A percentile compares a stretch with the other conserved stretches of the same genome.
Conservation (phyloP, 306 rosid species). For the Ochetophila trinervis region DNA sequence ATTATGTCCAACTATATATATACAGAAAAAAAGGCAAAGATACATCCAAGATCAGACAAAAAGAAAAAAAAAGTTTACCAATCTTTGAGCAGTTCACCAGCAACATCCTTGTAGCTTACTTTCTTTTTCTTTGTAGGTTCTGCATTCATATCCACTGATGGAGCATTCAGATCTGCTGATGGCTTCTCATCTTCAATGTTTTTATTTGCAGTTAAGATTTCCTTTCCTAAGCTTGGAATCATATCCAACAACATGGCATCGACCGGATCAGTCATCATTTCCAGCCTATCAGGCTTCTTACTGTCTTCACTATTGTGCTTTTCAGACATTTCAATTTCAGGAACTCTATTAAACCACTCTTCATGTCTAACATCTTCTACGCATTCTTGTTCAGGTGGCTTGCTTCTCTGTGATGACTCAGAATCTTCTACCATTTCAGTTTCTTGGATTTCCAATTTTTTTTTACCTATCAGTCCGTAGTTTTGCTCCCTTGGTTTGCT, state of each 20-base stretch:
- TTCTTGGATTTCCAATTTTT: constrained; percentile 27
- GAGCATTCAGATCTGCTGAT: constrained; percentile 30
- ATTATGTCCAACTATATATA: too few relatives aligned
- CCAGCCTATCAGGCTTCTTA: constrained; percentile 38
- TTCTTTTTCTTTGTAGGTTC: constrained; percentile 66
- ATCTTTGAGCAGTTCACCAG: constrained; percentile 65
- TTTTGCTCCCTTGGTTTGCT: constrained; percentile 17
- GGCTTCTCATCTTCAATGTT: constrained; percentile 34
- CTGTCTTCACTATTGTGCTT: constrained; percentile 23
- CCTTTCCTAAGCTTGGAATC: constrained; percentile 71
- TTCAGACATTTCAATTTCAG: constrained; percentile 36
- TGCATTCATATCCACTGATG: constrained; percentile 28
- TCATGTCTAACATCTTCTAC: constrained; percentile 19
- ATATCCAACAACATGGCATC: constrained; percentile 79
- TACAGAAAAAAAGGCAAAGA: neutral
- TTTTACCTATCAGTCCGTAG: constrained; percentile 9
- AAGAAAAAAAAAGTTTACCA: constrained; percentile 44
- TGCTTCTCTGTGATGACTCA: constrained; percentile 22
- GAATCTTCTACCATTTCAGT: constrained; percentile 23
- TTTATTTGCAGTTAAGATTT: constrained; percentile 23
- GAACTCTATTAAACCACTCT: constrained; percentile 20
- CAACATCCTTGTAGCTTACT: constrained; percentile 86
- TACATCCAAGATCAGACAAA: neutral
- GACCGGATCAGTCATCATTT: constrained; percentile 54
- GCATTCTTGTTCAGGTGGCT: constrained; percentile 28